Evolutionary conservation across 306 rosid genomes (phyloP), one percentile per base, ranked within the genome.

Genomic region (Trichosanthes truncata): DNA sequence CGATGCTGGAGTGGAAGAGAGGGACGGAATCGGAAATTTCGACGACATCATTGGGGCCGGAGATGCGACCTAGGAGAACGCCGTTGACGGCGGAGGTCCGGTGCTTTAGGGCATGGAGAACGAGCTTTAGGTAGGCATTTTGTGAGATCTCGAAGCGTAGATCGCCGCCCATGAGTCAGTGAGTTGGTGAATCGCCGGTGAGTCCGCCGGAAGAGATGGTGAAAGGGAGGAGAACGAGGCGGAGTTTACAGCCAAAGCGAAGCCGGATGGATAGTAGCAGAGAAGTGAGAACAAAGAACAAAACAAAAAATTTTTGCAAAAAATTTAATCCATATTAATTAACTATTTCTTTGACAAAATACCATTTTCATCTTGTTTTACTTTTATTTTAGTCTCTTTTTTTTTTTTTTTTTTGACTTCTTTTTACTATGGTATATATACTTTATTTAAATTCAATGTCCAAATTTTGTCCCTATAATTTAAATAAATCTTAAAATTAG

Each of bases 21-120:
- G 98, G 98, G 79, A 95, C 96, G 15, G 98, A 88, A 76, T 95
- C 98, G 75, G 87, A 35, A 84, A 95, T 89, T 84, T 90, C 90
- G 9, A 95, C 87, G 86, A 88, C 81, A 77, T 90, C 91, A 84
- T 88, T 89, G 4, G 77, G 62, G n/a, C 91, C 61, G 23, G 96
- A 89, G 81, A 88, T 76, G 82, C 96, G 97, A 81, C 98, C 98
- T 82, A 95, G 74, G 78, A 95, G 89, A 84, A 95, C 56, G 46
- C 90, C 97, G 86, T 95, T 95, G 85, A 92, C 97, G 84, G 97
- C 88, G 68, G 98, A 85, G 66, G 97, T 81, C 43, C 84, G 88
- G 92, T 95, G 96, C 81, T 91, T 95, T 49, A 91, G 86, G 67
- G 97, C 89, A 81, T 95, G 97, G 9, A 95, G 96, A 0, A 91